Evolutionary conservation across 805 yeast species (phyloP).

Genomic region (Saccharomycopsis sp.): DNA sequence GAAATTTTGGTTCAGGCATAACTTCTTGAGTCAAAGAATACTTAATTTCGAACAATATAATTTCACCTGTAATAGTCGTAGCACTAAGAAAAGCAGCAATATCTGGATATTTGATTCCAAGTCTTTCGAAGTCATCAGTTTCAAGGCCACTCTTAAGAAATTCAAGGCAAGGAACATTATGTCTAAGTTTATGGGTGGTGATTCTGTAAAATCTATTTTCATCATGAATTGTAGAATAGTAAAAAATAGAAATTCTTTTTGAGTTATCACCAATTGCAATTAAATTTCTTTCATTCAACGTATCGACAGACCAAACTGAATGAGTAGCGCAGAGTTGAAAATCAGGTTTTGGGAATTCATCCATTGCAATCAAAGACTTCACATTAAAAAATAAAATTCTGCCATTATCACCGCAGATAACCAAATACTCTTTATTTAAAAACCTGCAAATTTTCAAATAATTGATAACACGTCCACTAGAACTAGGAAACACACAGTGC

Average conservation of each 20-base stretch:
- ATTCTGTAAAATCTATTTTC: constrained; percentile 21
- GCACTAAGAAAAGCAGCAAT: background rate
- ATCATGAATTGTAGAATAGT: constrained; percentile 20
- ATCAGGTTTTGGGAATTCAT: too few species aligned
- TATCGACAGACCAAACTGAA: constrained; percentile 58
- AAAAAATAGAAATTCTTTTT: constrained; percentile 33
- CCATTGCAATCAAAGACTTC: constrained; percentile 14
- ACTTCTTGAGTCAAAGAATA: background rate
- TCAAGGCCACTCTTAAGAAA: constrained; percentile 32
- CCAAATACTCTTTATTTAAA: too few species aligned
- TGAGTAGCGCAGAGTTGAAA: constrained; percentile 27
- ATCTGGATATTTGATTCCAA: too few species aligned
- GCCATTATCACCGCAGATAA: too few species aligned
- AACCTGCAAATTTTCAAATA: too few species aligned
- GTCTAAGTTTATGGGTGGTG: constrained; percentile 33
- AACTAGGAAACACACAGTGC: too few species aligned
- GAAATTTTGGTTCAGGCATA: background rate
- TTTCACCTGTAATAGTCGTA: too few species aligned
- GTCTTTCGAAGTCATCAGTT: background rate
- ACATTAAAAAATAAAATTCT: constrained; percentile 14
- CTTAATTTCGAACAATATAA: background rate
- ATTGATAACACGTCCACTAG: too few species aligned
- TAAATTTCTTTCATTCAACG: constrained; percentile 26
- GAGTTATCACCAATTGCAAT: constrained; percentile 47
- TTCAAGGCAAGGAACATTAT: constrained; percentile 55